Evolutionary conservation across 73 alveolate species (phyloP), one percentile per base, ranked within the genome.

Genomic region (Paramecium tetraurelia): DNA sequence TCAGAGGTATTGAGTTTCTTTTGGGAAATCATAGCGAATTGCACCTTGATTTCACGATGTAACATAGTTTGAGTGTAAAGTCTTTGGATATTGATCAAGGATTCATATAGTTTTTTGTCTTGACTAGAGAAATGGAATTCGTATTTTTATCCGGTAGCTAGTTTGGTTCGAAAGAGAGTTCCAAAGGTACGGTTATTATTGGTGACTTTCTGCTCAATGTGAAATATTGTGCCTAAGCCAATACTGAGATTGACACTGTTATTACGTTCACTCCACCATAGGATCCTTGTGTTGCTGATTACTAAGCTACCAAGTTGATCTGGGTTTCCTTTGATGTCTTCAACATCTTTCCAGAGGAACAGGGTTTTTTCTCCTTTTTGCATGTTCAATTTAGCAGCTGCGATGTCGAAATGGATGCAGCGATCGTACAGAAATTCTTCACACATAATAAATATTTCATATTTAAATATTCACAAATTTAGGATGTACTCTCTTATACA

Each of bases 401-500:
- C 59, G 12, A 27, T 63, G n/a, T 63, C 48, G 31, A 27, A 27
- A 63, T 63, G 44, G 12, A 27, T 63, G 22, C 27, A 27, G 31
- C 84, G 50, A 27, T 63, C 44, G 12, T 22, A 63, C 12, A 63
- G 46, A 63, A 31, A 27, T 33, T 63, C 50, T 63, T 63, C 44
- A 63, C 84, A 63, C 84, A 63, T 63, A 14, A 63, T 63, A 63
- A 21, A 63, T 63, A 63, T 63, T 63, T 63, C 84, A 63, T 63
- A 63, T 63, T 63, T 63, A 63, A 12, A 63, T 63, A 63, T 63
- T 63, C 84, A 63, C 84, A 89, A 83, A 77, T 83, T 43, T 69
- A 20, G 99, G 99, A 87, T 92, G 98, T 46, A 97, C 96, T 96
- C 99, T 93, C 94, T 97, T 98, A 90, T 96, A 98, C 36, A 98